Evolutionary conservation across 1,284 basidiomycete species (phyloP).

Genomic region (Volvariella surrecta): DNA sequence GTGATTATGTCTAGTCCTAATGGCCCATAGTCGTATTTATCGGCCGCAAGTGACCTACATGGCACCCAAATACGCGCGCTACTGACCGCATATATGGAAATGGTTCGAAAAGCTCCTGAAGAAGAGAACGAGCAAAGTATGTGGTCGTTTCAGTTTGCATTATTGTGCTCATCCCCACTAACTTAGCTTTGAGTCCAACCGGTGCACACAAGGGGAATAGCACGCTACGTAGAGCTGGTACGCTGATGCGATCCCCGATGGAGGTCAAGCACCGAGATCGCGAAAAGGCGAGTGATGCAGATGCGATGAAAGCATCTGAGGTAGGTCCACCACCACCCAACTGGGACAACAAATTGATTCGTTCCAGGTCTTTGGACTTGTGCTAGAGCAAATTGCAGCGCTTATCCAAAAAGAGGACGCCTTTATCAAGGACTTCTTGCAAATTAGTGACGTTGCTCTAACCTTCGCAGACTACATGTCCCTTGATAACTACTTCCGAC

Average conservation of each 20-base stretch:
- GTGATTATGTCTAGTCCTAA: not conserved
- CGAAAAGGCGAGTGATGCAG: constrained; percentile 49
- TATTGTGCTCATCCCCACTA: constrained; percentile 7
- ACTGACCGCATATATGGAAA: constrained; percentile 48
- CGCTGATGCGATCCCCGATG: constrained; percentile 62
- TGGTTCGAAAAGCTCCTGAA: constrained; percentile 59
- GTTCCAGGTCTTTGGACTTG: constrained; percentile 61
- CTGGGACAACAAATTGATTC: not conserved
- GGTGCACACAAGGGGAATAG: constrained; percentile 36
- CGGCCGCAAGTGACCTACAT: constrained; percentile 75
- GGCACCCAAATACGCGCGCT: constrained; percentile 71
- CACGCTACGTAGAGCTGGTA: constrained; percentile 69
- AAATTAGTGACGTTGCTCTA: constrained; percentile 80
- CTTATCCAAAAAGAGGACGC: constrained; percentile 78
- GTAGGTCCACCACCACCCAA: constrained; percentile 26
- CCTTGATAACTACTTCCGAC: constrained; percentile 89
- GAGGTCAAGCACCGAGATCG: constrained; percentile 53
- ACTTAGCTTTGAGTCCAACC: constrained; percentile 40
- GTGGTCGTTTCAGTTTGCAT: constrained; percentile 1
- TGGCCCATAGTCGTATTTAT: constrained; percentile 74
- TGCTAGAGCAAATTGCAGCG: constrained; percentile 72
- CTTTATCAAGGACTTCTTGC: constrained; percentile 89
- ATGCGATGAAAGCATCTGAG: constrained; percentile 54
- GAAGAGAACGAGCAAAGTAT: constrained; percentile 66
- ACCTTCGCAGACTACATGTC: constrained; percentile 97